phyloP scores from a whole-genome alignment of 805 yeast genomes.

The Candida tallmaniae region DNA sequence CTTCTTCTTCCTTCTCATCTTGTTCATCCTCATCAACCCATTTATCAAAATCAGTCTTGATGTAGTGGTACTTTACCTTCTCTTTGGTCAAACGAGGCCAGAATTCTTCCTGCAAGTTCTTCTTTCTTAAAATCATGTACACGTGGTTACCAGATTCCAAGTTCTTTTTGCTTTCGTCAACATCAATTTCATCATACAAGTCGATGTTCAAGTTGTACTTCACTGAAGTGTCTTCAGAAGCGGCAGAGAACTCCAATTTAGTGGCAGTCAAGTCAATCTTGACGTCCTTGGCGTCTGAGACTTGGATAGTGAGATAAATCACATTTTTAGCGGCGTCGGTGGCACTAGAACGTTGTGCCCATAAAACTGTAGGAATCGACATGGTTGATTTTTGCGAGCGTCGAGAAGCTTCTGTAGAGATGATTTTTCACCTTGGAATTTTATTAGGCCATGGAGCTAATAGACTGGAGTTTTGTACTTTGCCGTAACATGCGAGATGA shows the following conservation, averaged over 20 bases:
- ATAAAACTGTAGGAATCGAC: slow-evolving; percentile 53
- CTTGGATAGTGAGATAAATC: slow-evolving; percentile 66
- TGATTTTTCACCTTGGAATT: not conserved
- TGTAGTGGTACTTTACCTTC: slow-evolving; percentile 69
- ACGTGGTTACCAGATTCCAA: slow-evolving; percentile 57
- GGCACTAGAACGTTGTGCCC: slow-evolving; percentile 97
- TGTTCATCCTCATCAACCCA: slow-evolving; percentile 99
- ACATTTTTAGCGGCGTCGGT: slow-evolving; percentile 69
- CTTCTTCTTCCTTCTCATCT: slow-evolving; percentile 56
- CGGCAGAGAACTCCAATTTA: slow-evolving; percentile 48
- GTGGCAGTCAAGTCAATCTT: slow-evolving; percentile 57
- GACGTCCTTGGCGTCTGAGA: slow-evolving; percentile 63
- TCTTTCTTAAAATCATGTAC: slow-evolving; percentile 65
- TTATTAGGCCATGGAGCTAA: no score
- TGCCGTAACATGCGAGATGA: no score
- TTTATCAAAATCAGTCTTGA: slow-evolving; percentile 92
- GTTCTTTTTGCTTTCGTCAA: slow-evolving; percentile 55
- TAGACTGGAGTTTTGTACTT: no score
- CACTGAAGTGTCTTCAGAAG: slow-evolving; percentile 29
- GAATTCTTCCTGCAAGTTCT: slow-evolving; percentile 62
- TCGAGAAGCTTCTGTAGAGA: not conserved
- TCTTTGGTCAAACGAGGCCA: slow-evolving; percentile 96
- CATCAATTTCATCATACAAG: slow-evolving; percentile 70
- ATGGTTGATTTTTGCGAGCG: no score
- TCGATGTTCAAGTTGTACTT: slow-evolving; percentile 68